Base-by-base conservation (phyloP, 306 rosid species). In the Neltuma alba region DNA sequence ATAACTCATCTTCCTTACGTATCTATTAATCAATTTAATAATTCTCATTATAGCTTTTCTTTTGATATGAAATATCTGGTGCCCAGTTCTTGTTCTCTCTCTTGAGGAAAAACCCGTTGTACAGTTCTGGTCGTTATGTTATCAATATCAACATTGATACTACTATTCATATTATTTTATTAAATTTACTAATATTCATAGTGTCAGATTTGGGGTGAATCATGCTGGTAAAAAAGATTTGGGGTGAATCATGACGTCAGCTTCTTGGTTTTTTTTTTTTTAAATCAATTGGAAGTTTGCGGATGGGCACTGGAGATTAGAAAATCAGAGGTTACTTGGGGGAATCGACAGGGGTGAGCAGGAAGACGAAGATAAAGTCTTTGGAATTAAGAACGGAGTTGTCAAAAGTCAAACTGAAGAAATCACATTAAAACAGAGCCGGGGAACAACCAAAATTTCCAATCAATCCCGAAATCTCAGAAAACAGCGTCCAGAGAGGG, bases 401-500 rank as follows among this genome's bases (percentile, higher is more conserved):
- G 14, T 38, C 72, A 66, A 37, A 21, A 37, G 71, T 65, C 71
- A 65, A 65, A 37, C 30, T n/a, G 5, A 60, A 60, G 66, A 15
- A 60, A 28, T 30, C 20, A 60, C 37, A 13, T 12, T 14, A 58
- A 25, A 58, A 27, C 34, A 4, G 64, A 58, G 18, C 7, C 2
- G 5, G 31, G 20, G 37, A 14, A 6, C 20, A 13, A 12, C 20
- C 6, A 60, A 12, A 9, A 61, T 13, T 13, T 28, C 37, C 41
- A 15, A 61, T 3, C 67, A 62, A 31, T 6, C 2, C 37, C 23
- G 41, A 65, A 31, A 38, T 75, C 60, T n/a, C 57, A 57, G 47
- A 16, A 21, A 34, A 21, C 50, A 58, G 38, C 70, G 28, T 36
- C 45, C 9, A 27, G 48, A 55, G 48, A 34, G 21, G 44, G 33